Conservation (phyloP, 1,284 basidiomycete species). For the Cystobasidium pallidum region DNA sequence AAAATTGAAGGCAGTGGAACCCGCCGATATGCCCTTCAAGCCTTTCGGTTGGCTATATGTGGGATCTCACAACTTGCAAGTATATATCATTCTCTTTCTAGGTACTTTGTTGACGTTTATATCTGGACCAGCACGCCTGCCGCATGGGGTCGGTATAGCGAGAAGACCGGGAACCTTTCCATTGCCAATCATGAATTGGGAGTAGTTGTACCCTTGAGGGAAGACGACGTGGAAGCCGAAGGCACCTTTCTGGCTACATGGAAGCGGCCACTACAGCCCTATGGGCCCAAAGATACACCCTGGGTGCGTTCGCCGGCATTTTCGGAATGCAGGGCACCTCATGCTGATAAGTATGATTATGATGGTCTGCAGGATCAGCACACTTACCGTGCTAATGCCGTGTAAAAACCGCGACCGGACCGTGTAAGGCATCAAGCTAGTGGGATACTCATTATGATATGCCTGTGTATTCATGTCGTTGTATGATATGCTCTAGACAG, state of each 20-base stretch:
- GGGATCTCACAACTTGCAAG: conserved; percentile 44
- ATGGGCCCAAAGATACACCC: conserved; percentile 34
- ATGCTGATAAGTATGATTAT: background rate
- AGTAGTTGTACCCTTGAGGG: conserved; percentile 22
- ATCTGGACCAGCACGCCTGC: conserved; percentile 18
- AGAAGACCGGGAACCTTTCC: conserved; percentile 25
- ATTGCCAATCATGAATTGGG: conserved; percentile 42
- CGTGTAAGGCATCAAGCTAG: background rate
- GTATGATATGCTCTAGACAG: background rate
- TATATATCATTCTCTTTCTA: background rate
- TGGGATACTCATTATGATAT: no score
- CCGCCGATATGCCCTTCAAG: background rate
- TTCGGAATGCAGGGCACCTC: background rate
- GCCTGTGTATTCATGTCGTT: conserved; percentile 2
- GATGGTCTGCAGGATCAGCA: conserved; percentile 20
- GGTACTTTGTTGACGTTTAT: background rate
- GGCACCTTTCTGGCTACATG: conserved; percentile 30
- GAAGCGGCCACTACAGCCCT: conserved; percentile 31
- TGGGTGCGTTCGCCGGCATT: conserved; percentile 17
- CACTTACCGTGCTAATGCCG: background rate
- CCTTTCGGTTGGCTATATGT: conserved; percentile 39
- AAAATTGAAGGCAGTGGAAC: background rate
- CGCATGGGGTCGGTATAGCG: conserved; percentile 40
- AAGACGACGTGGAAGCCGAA: conserved; percentile 15
- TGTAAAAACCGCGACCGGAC: background rate